Percentiles rank a stretch among this genome's conserved stretches.
phyloP scores from a whole-genome alignment of 768 basidiomycete species.

The Suillus weaverae region DNA sequence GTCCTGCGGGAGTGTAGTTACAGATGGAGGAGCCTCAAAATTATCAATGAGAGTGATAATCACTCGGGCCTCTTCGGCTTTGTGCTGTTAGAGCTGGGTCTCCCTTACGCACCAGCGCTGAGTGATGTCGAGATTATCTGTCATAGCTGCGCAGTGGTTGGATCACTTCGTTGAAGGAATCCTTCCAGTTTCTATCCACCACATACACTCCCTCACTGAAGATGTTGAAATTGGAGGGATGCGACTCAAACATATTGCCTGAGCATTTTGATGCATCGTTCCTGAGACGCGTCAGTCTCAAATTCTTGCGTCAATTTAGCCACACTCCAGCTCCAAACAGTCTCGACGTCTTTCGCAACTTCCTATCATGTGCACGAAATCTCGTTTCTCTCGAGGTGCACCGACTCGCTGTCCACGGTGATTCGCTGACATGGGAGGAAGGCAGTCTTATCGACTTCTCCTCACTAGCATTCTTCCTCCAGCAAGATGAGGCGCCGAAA shows the following conservation, averaged over 20 bases:
- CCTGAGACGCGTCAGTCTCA: not conserved
- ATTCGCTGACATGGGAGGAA: not conserved
- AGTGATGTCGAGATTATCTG: not conserved
- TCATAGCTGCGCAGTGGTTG: not conserved
- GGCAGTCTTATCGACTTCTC: not conserved
- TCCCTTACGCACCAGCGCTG: not conserved
- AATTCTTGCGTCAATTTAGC: not conserved
- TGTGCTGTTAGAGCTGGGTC: not conserved
- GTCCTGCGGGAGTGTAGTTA: not conserved
- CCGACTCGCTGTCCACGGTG: not conserved
- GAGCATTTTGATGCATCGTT: not conserved
- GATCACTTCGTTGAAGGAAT: not conserved
- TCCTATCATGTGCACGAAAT: not conserved
- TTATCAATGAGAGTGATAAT: not conserved
- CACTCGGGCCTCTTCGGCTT: not conserved
- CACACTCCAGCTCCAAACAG: not conserved
- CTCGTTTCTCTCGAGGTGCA: not conserved
- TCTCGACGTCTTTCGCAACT: not conserved
- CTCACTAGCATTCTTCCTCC: not conserved
- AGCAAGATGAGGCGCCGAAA: not conserved
- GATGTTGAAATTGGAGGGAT: not conserved
- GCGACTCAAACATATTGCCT: not conserved
- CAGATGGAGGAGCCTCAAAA: conserved; percentile 1
- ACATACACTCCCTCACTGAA: not conserved
- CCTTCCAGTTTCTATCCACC: not conserved